Evolutionary conservation across 1,139 yeast species (phyloP), one percentile per base, ranked within the genome.

Genomic region (Spathaspora sp.): DNA sequence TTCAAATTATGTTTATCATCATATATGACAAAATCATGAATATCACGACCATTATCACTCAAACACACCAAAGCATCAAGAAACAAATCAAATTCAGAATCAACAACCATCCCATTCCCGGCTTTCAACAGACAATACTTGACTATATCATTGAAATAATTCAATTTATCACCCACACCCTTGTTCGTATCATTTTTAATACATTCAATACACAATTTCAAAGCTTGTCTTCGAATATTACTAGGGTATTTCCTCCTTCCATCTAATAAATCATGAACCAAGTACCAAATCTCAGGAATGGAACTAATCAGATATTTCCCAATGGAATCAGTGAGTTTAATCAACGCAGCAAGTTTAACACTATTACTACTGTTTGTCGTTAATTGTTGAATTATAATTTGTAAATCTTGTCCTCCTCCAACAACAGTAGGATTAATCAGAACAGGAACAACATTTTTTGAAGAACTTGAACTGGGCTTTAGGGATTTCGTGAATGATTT

Each of bases 211-310:
- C 87, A 64, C 40, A 89, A 67, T 18, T 71, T 62, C 25, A 88
- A 60, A 0, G 83, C 84, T 1, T 80, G 76, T 36, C 78, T 64
- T 41, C 95, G 70, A 20, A 80, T 74, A 36, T 70, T 69, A 4
- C 39, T 15, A 11, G 43, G 43, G 10, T 71, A 62, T 11, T 65
- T 31, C 18, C 18, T 65, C 8, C 36, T 65, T 0, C 69, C 60
- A 7, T 72, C 70, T 43, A 86, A 73, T 63, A 86, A 67, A 47
- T 78, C 82, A 52, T 81, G 68, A 0, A 85, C 84, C 47, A 82
- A 66, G 57, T 84, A 82, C 97, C 97, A 89, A 3, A 88, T 74
- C 54, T 86, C 91, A 0, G 87, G 84, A 4, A 86, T 72, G 2
- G 86, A 78, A 0, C 85, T 74, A 2, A 83, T 74, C 7, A 84